Conservation (phyloP, 2,329 filamentous ascomycete genomes). For the Cryphonectria japonica region DNA sequence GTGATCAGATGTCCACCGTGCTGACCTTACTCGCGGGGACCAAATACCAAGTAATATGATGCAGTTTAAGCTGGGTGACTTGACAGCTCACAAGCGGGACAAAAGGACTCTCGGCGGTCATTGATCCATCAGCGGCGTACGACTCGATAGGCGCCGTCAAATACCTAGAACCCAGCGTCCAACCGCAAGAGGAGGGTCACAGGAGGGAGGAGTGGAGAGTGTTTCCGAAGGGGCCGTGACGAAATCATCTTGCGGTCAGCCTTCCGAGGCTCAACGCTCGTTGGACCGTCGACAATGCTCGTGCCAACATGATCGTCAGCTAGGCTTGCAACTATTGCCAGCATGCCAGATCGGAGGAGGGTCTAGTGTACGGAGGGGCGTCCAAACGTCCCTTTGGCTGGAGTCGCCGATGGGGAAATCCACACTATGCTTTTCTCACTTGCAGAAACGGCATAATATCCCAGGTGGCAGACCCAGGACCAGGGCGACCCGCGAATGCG, state of each 20-base stretch:
- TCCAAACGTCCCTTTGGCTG: slow-evolving; percentile 17
- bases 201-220: slow-evolving; percentile 25
- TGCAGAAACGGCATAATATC: slow-evolving; percentile 20
- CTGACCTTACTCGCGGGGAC: slow-evolving; percentile 29
- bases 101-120: not conserved
- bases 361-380: slow-evolving; percentile 7
- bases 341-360: slow-evolving; percentile 24
- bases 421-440: slow-evolving; percentile 19
- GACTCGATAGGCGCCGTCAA: slow-evolving; percentile 19
- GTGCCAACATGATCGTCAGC: slow-evolving; percentile 20
- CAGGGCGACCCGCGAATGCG: slow-evolving; percentile 17
- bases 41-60: slow-evolving; percentile 21
- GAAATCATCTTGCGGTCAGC: slow-evolving; percentile 29
- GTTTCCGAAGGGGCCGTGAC: slow-evolving; percentile 25
- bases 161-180: slow-evolving; percentile 24
- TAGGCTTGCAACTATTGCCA: slow-evolving; percentile 17
- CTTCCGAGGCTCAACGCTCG: slow-evolving; percentile 20
- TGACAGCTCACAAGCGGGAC: slow-evolving; percentile 27
- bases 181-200: slow-evolving; percentile 21
- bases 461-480: slow-evolving; percentile 11
- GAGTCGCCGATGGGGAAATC: slow-evolving; percentile 4
- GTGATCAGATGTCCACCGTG: slow-evolving; percentile 18
- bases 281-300: slow-evolving; percentile 22
- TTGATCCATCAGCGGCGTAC: slow-evolving; percentile 26
- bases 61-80: slow-evolving; percentile 25